phyloP scores from a whole-genome alignment of 306 rosid species.

The Trifolium subterraneum region DNA sequence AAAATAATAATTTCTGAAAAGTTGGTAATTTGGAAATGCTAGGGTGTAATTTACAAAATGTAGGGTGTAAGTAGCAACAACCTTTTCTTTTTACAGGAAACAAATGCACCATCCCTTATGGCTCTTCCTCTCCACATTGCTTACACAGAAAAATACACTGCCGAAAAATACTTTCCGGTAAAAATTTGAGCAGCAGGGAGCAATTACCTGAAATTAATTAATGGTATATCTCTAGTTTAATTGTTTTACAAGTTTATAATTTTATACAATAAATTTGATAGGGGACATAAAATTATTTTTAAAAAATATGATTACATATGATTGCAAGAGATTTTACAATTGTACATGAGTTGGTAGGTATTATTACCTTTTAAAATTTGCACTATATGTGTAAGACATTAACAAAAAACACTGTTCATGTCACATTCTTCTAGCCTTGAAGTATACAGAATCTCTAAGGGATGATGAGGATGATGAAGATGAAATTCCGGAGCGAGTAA shows the following conservation, averaged over 20 bases:
- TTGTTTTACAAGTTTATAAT: background rate
- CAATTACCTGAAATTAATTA: too few relatives aligned
- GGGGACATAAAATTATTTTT: background rate
- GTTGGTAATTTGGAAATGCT: background rate
- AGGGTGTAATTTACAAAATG: background rate
- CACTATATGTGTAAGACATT: conserved; percentile 20
- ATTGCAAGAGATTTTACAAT: conserved; percentile 11
- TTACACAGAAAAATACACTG: too few relatives aligned
- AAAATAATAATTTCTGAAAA: too few relatives aligned
- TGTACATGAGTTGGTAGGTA: conserved; percentile 33
- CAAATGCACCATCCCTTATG: too few relatives aligned
- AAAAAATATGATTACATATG: too few relatives aligned
- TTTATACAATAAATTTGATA: background rate
- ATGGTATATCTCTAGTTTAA: background rate
- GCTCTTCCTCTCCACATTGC: too few relatives aligned
- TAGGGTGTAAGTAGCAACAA: background rate
- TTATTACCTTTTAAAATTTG: conserved; percentile 14
- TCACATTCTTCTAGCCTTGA: conserved; percentile 65
- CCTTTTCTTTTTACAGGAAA: too few relatives aligned
- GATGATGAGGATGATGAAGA: conserved; percentile 68
- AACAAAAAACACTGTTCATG: conserved; percentile 14
- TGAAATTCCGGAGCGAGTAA: conserved; percentile 55
- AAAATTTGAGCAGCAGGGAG: too few relatives aligned
- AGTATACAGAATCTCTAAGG: conserved; percentile 50
- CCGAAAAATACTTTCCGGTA: too few relatives aligned